phyloP scores from a whole-genome alignment of 306 rosid genomes.

The Myrica gale region DNA sequence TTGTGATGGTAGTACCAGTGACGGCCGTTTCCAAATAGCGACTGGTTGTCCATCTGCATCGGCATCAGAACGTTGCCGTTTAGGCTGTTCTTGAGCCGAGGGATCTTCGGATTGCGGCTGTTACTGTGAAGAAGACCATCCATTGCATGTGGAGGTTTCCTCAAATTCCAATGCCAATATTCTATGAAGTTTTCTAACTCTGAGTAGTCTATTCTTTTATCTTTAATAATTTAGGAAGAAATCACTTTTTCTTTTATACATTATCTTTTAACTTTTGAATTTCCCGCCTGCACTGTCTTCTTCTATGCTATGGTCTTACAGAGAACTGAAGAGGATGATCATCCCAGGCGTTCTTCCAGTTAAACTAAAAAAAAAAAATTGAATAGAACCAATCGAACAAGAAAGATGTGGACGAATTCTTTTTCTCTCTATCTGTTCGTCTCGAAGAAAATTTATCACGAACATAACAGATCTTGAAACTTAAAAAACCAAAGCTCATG shows the following conservation, averaged over 20 bases:
- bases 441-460: neutral
- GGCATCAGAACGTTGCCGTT: slow-evolving; percentile 40
- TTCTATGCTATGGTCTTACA: neutral
- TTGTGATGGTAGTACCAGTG: slow-evolving; percentile 26
- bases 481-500: neutral
- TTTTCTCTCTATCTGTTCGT: neutral
- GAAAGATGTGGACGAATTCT: neutral
- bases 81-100: slow-evolving; percentile 24
- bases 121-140: slow-evolving; percentile 25
- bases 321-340: neutral
- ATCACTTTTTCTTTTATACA: neutral
- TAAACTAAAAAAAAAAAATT: neutral
- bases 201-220: neutral
- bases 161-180: slow-evolving; percentile 22
- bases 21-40: slow-evolving; percentile 33
- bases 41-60: slow-evolving; percentile 30
- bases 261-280: slow-evolving; percentile 9
- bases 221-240: neutral
- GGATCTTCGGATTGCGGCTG: slow-evolving; percentile 25
- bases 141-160: slow-evolving; percentile 29
- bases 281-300: slow-evolving; percentile 2
- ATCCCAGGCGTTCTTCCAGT: neutral
- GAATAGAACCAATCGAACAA: neutral
- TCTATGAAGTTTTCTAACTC: neutral
- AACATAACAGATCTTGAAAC: neutral